Conservation (phyloP, 306 rosid genomes). For the Parietaria judaica region DNA sequence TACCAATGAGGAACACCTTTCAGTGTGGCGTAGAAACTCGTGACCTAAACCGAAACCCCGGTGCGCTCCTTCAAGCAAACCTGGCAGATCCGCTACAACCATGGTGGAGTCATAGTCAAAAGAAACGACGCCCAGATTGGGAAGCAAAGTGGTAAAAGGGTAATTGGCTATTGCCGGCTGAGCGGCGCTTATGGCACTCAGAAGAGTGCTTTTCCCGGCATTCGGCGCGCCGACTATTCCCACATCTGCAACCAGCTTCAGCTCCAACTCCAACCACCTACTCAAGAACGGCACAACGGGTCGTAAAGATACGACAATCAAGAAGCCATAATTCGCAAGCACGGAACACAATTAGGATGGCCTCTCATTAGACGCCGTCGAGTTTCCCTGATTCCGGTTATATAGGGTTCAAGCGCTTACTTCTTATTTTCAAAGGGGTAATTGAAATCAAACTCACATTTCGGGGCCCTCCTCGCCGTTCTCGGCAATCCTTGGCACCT, state of each 20-base stretch:
- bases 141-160: slow-evolving; percentile 94
- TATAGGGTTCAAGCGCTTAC: neutral
- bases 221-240: slow-evolving; percentile 96
- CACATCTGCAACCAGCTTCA: slow-evolving; percentile 95
- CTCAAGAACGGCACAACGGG: neutral
- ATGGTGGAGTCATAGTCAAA: slow-evolving; percentile 79
- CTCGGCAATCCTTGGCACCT: slow-evolving; percentile 88
- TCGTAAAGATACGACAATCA: neutral
- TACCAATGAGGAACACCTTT: slow-evolving; percentile 96
- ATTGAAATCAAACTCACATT: slow-evolving; percentile 40
- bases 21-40: slow-evolving; percentile 88
- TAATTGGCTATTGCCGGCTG: slow-evolving; percentile 83
- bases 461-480: slow-evolving; percentile 83
- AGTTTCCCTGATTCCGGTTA: neutral
- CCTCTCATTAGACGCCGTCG: neutral
- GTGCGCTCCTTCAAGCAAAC: slow-evolving; percentile 98
- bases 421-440: too few species aligned
- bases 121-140: slow-evolving; percentile 92
- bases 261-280: slow-evolving; percentile 95
- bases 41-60: slow-evolving; percentile 96
- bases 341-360: neutral
- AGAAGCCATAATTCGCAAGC: neutral
- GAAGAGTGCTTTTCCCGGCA: slow-evolving; percentile 93
- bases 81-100: slow-evolving; percentile 97
- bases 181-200: slow-evolving; percentile 95